Percentiles rank a stretch among this genome's conserved stretches.
Conservation (phyloP, 2,329 filamentous ascomycete genomes). For the Alternaria panax region DNA sequence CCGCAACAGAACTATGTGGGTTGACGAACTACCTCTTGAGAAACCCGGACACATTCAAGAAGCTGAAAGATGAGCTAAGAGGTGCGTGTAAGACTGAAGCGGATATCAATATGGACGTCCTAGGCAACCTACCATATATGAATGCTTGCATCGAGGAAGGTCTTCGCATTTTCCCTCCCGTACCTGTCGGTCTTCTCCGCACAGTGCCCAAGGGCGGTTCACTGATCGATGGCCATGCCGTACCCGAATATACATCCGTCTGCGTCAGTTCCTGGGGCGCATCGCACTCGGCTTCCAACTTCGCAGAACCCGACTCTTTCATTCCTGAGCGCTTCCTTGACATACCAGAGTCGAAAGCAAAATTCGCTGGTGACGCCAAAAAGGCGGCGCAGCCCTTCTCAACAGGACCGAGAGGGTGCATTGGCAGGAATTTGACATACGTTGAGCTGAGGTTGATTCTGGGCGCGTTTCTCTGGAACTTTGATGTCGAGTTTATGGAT, state of each 20-base stretch:
- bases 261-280: slow-evolving; percentile 38
- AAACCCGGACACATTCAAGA: slow-evolving; percentile 32
- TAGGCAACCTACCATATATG: slow-evolving; percentile 49
- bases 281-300: slow-evolving; percentile 42
- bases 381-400: slow-evolving; percentile 45
- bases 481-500: slow-evolving; percentile 45
- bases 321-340: slow-evolving; percentile 49
- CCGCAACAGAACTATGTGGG: slow-evolving; percentile 44
- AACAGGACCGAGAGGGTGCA: slow-evolving; percentile 41
- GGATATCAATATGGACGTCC: slow-evolving; percentile 45
- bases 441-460: slow-evolving; percentile 45
- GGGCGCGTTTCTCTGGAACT: slow-evolving; percentile 45
- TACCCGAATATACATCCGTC: slow-evolving; percentile 46
- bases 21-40: slow-evolving; percentile 41
- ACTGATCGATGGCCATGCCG: slow-evolving; percentile 46
- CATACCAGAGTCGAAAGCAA: slow-evolving; percentile 20
- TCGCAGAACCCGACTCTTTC: slow-evolving; percentile 42
- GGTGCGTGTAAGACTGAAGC: slow-evolving; percentile 33
- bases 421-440: slow-evolving; percentile 46
- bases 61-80: slow-evolving; percentile 38
- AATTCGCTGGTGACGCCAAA: slow-evolving; percentile 33
- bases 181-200: slow-evolving; percentile 52
- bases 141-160: slow-evolving; percentile 57
- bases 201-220: slow-evolving; percentile 47
- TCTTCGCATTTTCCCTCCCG: slow-evolving; percentile 56